Evolutionary conservation across 768 basidiomycete genomes (phyloP).

Genomic region (Cystofilobasidium ferigula): DNA sequence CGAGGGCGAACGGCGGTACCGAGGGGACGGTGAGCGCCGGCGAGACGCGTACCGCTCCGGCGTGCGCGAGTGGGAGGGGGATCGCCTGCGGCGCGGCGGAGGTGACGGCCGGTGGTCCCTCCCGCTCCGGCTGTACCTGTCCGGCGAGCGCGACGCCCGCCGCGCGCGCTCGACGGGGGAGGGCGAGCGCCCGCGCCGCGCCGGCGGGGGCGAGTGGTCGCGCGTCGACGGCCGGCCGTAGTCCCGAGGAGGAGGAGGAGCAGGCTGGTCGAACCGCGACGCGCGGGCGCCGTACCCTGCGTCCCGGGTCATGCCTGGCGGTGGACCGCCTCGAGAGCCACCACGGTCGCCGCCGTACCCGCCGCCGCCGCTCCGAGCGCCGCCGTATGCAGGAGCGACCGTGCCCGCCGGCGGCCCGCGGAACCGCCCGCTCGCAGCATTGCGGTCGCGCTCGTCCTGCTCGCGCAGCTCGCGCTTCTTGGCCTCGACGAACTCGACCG

Average conservation of each 20-base stretch:
- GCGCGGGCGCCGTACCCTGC: slow-evolving; percentile 11
- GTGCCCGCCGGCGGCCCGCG: slow-evolving; percentile 8
- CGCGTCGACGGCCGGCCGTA: slow-evolving; percentile 19
- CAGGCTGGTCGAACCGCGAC: slow-evolving; percentile 18
- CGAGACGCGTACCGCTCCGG: no score
- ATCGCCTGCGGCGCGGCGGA: slow-evolving; percentile 43
- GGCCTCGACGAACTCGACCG: slow-evolving; percentile 75
- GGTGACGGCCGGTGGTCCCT: slow-evolving; percentile 41
- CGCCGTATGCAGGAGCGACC: slow-evolving; percentile 35
- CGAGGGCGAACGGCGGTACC: no score
- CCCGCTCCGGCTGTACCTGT: slow-evolving; percentile 38
- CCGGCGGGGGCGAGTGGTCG: slow-evolving; percentile 15
- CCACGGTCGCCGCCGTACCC: slow-evolving; percentile 40
- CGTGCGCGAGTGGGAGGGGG: slow-evolving; percentile 36
- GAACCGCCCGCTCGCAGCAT: slow-evolving; percentile 41
- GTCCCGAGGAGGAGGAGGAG: neutral
- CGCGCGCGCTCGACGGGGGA: neutral
- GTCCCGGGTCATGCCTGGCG: slow-evolving; percentile 38
- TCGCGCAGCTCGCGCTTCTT: slow-evolving; percentile 85
- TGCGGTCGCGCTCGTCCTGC: slow-evolving; percentile 38
- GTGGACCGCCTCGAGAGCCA: slow-evolving; percentile 45
- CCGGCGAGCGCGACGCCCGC: slow-evolving; percentile 6
- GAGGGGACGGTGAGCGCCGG: no score
- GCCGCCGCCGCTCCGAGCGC: slow-evolving; percentile 41
- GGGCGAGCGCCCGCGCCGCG: slow-evolving; percentile 3